phyloP scores from a whole-genome alignment of 2,329 filamentous ascomycete species.

The Pestalotiopsis sp. region DNA sequence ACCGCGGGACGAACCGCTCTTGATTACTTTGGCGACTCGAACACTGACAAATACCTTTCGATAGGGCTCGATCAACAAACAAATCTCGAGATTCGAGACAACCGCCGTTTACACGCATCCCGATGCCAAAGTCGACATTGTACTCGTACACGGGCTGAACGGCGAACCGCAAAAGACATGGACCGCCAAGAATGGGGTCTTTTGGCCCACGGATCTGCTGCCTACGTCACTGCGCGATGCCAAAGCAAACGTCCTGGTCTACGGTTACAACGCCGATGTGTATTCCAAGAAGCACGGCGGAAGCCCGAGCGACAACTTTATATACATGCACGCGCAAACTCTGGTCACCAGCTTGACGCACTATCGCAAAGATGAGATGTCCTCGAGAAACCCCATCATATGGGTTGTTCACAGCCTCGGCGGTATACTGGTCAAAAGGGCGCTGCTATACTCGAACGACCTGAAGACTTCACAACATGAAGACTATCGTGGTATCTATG shows the following conservation, averaged over 20 bases:
- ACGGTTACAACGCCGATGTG: slow-evolving; percentile 75
- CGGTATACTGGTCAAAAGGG: slow-evolving; percentile 72
- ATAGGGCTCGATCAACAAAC: slow-evolving; percentile 51
- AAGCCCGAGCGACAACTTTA: slow-evolving; percentile 65
- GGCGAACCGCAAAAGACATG: slow-evolving; percentile 68
- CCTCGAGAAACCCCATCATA: slow-evolving; percentile 67
- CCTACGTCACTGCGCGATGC: slow-evolving; percentile 59
- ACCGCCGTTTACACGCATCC: slow-evolving; percentile 63
- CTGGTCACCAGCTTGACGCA: slow-evolving; percentile 64
- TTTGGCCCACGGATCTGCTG: slow-evolving; percentile 72
- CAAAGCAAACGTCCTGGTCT: slow-evolving; percentile 68
- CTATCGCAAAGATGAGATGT: slow-evolving; percentile 62
- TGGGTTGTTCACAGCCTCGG: slow-evolving; percentile 77
- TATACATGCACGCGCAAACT: slow-evolving; percentile 73
- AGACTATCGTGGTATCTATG: slow-evolving; percentile 67
- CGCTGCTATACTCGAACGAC: slow-evolving; percentile 68
- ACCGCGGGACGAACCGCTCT: slow-evolving; percentile 5
- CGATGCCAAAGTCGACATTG: slow-evolving; percentile 63
- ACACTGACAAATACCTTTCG: background rate
- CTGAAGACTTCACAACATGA: slow-evolving; percentile 61
- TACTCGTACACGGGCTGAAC: slow-evolving; percentile 73
- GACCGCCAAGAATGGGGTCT: slow-evolving; percentile 57
- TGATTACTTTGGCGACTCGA: background rate
- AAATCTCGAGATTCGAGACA: slow-evolving; percentile 58
- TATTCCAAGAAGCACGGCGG: slow-evolving; percentile 50